Base-by-base conservation (phyloP, 2,329 filamentous ascomycete species). In the Rhytidhysteron rufulum region DNA sequence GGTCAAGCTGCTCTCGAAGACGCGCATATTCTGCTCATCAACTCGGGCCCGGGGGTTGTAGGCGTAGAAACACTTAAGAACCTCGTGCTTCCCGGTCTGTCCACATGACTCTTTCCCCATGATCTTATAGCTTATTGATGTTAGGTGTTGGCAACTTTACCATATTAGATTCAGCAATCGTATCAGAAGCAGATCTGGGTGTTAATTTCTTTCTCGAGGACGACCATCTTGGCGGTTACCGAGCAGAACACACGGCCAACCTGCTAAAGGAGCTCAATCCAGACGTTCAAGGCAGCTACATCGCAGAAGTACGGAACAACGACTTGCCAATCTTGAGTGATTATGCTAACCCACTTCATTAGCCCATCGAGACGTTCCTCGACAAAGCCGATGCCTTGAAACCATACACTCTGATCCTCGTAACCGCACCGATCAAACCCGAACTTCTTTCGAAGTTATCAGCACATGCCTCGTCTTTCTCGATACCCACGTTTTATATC, bases 151-250 rank as follows among this genome's bases (percentile, higher is more conserved):
- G 93, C 7, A 80, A 82, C 19, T 98, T 96, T 63, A 94, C 88
- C 1, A 95, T 98, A 46, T 84, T 86, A 38, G 93, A 98, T 57
- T 82, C 85, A 5, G 79, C 82, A 1, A 65, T 77, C 2, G 90
- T 98, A n/a, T 74, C 72, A 1, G 84, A 95, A 51, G 75, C 82
- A 31, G 93, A 98, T 57, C 72, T 98, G 30, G 93, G 94, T 4
- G 85, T 96, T 47, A 98, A 98, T 68, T 98, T 98, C 75, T 98
- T 98, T 58, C 74, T 98, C 0, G 88, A 95, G 45, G 82, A 93
- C 53, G 72, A 75, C 35, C 85, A 82, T 49, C 63, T 95, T 27
- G 90, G 89, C 39, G 83, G 82, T 55, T 82, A 82, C 19, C 82
- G 93, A 51, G 88, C 91, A 2, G 78, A 88, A 61, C 83, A 86